Base-by-base conservation (phyloP, 2,329 filamentous ascomycete genomes). In the Penicillium sp. region DNA sequence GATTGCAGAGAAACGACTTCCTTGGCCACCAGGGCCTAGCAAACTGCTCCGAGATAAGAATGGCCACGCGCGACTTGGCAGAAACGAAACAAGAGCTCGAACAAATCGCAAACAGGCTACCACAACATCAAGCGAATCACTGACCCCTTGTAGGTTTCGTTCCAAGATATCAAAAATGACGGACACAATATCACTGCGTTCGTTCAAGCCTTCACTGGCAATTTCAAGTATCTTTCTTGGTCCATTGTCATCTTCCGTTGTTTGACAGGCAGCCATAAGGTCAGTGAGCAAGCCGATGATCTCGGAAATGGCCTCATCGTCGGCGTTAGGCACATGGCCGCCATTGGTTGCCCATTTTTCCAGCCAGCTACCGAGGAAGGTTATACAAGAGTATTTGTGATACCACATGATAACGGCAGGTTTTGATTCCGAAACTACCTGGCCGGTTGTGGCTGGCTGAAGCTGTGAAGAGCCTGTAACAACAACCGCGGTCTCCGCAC, bases 111-210 rank as follows among this genome's bases (percentile, higher is more conserved):
- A 74, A 68, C 91, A 96, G 23, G 89, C 84, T 48, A 92, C 81
- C 1, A 87, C 79, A 26, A 95, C 79, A 35, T 85, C 83, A 43
- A 86, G 74, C 11, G 84, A 83, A 42, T 86, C 84, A 57, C 80
- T 80, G 63, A 68, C 71, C 59, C 66, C 72, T 59, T 77, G 79
- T 57, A 76, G 66, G 61, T 83, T 83, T 63, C 84, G 78, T 64
- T 97, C 94, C 63, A 97, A 87, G 1, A 93, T 90, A 60, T 95
- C 88, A 63, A 91, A 89, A 26, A 97, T 77, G 43, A 97, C 83
- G 11, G 84, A 85, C 52, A 96, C 82, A 52, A 97, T 87, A 68
- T 97, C 93, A 23, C 68, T 69, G 57, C 76, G 70, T 40, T 69
- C 65, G 52, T 75, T 74, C 5, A 83, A 64, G 9, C 77, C 74